These are phyloP conservation scores for Umbelopsis sp. DNA, from an alignment of 371 early-diverging fungal species.

Conservation along the genomic window DNA sequence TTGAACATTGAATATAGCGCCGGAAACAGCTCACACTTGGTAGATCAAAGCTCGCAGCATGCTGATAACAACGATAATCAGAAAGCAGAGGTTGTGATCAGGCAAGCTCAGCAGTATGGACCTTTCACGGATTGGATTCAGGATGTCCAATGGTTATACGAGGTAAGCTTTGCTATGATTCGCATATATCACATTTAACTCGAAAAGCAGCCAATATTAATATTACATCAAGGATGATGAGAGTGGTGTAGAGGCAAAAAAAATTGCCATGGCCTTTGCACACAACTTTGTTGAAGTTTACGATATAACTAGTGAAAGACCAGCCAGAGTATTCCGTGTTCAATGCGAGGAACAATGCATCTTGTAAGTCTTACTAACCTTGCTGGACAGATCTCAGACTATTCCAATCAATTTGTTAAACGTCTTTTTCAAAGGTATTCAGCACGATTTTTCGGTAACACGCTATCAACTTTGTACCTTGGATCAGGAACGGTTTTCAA, in stretches of 20 bases:
- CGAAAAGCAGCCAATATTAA: background rate
- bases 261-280: constrained; percentile 70
- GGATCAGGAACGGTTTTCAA: constrained; percentile 88
- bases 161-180: constrained; percentile 18
- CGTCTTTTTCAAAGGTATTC: constrained; percentile 50
- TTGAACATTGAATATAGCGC: constrained; percentile 23
- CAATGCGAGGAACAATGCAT: constrained; percentile 68
- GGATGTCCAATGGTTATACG: constrained; percentile 68
- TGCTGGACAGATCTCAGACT: background rate
- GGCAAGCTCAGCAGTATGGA: constrained; percentile 21
- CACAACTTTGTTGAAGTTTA: constrained; percentile 77
- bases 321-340: constrained; percentile 32
- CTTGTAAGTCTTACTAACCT: constrained; percentile 35
- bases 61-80: background rate
- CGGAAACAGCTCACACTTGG: background rate
- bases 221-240: background rate
- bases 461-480: constrained; percentile 51
- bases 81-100: background rate
- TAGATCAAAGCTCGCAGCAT: background rate
- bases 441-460: constrained; percentile 67
- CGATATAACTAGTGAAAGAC: constrained; percentile 21
- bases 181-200: background rate
- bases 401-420: background rate
- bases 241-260: background rate
- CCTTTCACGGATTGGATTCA: constrained; percentile 72